Conservation (phyloP, 2,329 filamentous ascomycete genomes). For the Xylaria digitata region DNA sequence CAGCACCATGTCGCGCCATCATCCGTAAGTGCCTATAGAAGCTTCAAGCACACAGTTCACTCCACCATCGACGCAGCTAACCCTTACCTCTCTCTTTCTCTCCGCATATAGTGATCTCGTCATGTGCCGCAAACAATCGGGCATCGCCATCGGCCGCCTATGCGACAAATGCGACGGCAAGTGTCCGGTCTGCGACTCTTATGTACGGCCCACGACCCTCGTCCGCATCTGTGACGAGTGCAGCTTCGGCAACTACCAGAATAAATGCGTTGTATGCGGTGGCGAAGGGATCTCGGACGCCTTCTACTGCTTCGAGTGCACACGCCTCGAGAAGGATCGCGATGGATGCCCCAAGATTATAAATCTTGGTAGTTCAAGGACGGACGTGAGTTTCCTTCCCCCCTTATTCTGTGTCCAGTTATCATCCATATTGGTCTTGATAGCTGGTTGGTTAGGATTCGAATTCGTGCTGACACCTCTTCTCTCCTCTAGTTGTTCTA, state of each 20-base stretch:
- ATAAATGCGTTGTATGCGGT: conserved; percentile 99
- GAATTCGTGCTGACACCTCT: conserved; percentile 43
- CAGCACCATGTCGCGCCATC: conserved; percentile 49
- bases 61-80: conserved; percentile 14
- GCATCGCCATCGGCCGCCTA: conserved; percentile 97
- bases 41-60: conserved; percentile 24
- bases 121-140: conserved; percentile 99
- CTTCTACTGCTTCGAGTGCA: conserved; percentile 99
- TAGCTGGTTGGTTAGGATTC: not conserved
- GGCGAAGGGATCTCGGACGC: conserved; percentile 98
- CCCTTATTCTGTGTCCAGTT: conserved; percentile 55
- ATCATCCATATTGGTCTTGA: conserved; percentile 16
- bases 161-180: conserved; percentile 99
- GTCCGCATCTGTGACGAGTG: conserved; percentile 99
- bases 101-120: conserved; percentile 79
- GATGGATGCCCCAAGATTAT: conserved; percentile 99
- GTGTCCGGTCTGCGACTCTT: conserved; percentile 98
- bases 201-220: conserved; percentile 96
- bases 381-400: conserved; percentile 74
- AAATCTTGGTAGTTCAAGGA: conserved; percentile 93
- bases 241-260: conserved; percentile 99
- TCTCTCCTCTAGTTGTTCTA: conserved; percentile 64
- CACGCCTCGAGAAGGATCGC: conserved; percentile 92
- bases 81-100: conserved; percentile 35
- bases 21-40: conserved; percentile 53